Evolutionary conservation across 2,329 filamentous ascomycete genomes (phyloP).

Genomic region (Fusarium sublunatum): DNA sequence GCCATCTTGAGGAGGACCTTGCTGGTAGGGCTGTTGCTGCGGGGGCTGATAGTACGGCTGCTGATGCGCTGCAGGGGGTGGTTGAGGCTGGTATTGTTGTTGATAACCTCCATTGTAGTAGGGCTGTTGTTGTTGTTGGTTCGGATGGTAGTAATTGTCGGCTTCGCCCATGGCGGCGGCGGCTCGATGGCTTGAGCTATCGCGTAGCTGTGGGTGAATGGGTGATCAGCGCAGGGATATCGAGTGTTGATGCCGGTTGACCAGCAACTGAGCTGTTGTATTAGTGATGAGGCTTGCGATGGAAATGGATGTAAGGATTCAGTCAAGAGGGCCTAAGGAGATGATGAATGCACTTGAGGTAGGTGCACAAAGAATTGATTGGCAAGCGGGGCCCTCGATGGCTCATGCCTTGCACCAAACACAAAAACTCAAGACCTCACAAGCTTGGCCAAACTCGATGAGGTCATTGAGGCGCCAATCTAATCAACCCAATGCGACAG

Average conservation of each 20-base stretch:
- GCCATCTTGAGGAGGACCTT: constrained; percentile 44
- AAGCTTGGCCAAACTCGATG: constrained; percentile 29
- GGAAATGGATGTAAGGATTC: background rate
- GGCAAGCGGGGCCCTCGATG: constrained; percentile 32
- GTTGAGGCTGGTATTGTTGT: constrained; percentile 45
- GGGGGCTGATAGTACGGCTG: constrained; percentile 43
- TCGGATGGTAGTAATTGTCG: constrained; percentile 49
- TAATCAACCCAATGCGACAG: constrained; percentile 7
- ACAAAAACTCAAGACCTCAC: constrained; percentile 35
- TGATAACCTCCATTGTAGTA: constrained; percentile 40
- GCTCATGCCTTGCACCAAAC: constrained; percentile 4
- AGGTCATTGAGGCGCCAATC: constrained; percentile 36
- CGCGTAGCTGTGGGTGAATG: constrained; percentile 3
- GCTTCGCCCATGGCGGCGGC: constrained; percentile 50
- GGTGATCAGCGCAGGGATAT: constrained; percentile 35
- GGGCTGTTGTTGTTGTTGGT: constrained; percentile 32
- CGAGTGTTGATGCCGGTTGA: background rate
- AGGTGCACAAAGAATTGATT: background rate
- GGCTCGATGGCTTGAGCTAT: constrained; percentile 7
- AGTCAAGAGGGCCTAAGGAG: background rate
- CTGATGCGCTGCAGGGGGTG: constrained; percentile 31
- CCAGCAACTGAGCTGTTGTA: background rate
- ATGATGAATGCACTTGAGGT: background rate
- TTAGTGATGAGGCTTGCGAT: too few species aligned
- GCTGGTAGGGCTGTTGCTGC: constrained; percentile 45